Base-by-base conservation (phyloP, 805 yeast species). In the Torulaspora quercuum region DNA sequence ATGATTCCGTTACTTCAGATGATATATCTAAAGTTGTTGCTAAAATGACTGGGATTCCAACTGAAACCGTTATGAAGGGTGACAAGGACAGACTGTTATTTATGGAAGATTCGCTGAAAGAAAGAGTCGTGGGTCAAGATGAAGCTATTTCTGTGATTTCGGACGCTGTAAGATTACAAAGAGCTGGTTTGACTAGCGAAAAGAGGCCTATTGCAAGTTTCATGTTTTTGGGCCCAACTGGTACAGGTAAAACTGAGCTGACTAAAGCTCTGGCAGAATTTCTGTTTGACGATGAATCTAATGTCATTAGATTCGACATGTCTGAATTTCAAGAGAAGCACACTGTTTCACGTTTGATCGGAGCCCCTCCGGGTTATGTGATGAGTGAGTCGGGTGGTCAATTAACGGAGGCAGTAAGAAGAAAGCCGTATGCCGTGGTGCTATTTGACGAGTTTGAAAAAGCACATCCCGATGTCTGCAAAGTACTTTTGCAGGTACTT, bases 341-440 rank as follows among this genome's bases (percentile, higher is more conserved):
- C 63, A 73, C 95, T 0, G 80, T 92, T 5, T 82, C 95, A 29
- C 76, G 97, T 45, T 72, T 90, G 45, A 88, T 90, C 50, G 98
- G 98, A 34, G 92, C 97, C 1, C 98, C 98, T 4, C 98, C 98
- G 19, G 97, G 97, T 6, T 90, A 90, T 59, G 96, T 90, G 14
- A 92, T 96, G 36, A 89, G 88, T 64, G 98, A 90, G 55, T 68
- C 76, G 25, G 84, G 88, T 57, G 98, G 98, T 34, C 97, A 92
- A 63, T 70, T 92, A 46, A 92, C 98, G 1, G 97, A 92, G 62
- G 95, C 95, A 5, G 94, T 92, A 7, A 76, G 96, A 57, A 75
- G 97, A 53, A 89, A 88, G 55, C 98, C 98, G 6, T 90, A 90
- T 50, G 74, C 97, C 1, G 95, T 90, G 17, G 82, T 90, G 2